Base-by-base conservation (phyloP, 2,329 filamentous ascomycete species). In the Pleomassaria siparia region DNA sequence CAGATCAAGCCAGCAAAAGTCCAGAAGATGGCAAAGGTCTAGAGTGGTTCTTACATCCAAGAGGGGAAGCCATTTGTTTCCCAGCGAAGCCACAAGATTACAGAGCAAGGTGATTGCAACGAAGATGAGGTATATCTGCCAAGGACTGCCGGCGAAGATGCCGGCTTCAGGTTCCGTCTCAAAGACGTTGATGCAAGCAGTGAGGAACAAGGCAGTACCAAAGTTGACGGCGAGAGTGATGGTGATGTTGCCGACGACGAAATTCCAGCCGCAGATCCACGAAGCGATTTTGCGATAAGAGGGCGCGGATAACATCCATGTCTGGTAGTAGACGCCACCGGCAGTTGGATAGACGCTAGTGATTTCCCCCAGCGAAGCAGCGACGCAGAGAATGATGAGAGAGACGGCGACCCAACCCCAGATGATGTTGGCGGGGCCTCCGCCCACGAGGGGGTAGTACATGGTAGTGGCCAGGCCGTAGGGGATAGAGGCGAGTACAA, bases 151-250 rank as follows among this genome's bases (percentile, higher is more conserved):
- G 6, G 60, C 62, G 53, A 77, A 74, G 60, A 77, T 72, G 15
- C 74, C 74, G 18, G 73, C 65, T 4, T 29, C 40, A 6, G 16
- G n/a, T 4, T 13, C 40, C 6, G 8, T 29, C 51, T 77, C 73
- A 60, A 81, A 83, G 45, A 82, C 74, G 56, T 82, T 80, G 63
- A 82, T 72, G 55, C 78, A 81, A 37, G 74, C 76, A 54, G 79
- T 72, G 42, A 81, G 66, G 67, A 82, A 81, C 13, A 78, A 68
- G 3, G 78, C 72, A n/a, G 78, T 80, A 62, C 86, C 88, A 60
- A 90, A 91, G 74, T 89, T 88, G 64, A 90, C 87, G n/a, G 86
- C 81, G n/a, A 90, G 76, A 0, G 87, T 90, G 58, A 91, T 91
- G 56, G 86, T 89, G 67, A 90, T 86, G 72, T 91, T 91, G 49